These are phyloP conservation scores for Maudiozyma turicensis DNA, from an alignment of 805 yeast species.

Conservation along the genomic window DNA sequence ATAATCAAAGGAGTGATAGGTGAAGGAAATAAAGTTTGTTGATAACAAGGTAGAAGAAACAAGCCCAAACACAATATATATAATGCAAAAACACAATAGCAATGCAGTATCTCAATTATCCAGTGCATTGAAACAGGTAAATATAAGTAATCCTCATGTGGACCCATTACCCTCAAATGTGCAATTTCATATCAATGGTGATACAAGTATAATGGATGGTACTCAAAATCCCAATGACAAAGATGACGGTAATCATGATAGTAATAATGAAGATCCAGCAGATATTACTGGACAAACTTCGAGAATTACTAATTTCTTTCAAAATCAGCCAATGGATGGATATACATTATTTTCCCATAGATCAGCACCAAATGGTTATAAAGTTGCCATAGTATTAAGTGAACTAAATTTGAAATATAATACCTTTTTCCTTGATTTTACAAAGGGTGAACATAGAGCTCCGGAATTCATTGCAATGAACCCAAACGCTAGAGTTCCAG, in stretches of 20 bases:
- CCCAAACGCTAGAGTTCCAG: conserved; percentile 94
- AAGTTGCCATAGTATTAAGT: conserved; percentile 80
- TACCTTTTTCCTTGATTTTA: conserved; percentile 79
- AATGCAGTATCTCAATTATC: conserved; percentile 25
- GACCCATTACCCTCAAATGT: conserved; percentile 24
- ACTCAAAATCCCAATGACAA: conserved; percentile 6
- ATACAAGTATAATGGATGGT: conserved; percentile 11
- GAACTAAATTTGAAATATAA: conserved; percentile 73
- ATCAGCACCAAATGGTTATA: conserved; percentile 92
- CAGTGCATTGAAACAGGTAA: conserved; percentile 28
- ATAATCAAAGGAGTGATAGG: too few species aligned
- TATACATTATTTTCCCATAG: conserved; percentile 75
- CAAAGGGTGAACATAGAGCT: conserved; percentile 81
- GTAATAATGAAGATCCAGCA: too few species aligned
- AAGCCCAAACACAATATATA: neutral
- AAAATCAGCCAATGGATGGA: conserved; percentile 71
- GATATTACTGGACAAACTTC: conserved; percentile 30
- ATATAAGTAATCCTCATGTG: conserved; percentile 18
- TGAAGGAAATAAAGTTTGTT: neutral
- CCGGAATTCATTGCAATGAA: conserved; percentile 90
- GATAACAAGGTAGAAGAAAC: neutral
- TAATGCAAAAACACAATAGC: conserved; percentile 1
- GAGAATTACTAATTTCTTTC: conserved; percentile 61
- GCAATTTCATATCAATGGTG: conserved; percentile 11
- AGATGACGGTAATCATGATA: too few species aligned